Base-by-base conservation (phyloP, 2,329 filamentous ascomycete species). In the Diaporthe sp. region DNA sequence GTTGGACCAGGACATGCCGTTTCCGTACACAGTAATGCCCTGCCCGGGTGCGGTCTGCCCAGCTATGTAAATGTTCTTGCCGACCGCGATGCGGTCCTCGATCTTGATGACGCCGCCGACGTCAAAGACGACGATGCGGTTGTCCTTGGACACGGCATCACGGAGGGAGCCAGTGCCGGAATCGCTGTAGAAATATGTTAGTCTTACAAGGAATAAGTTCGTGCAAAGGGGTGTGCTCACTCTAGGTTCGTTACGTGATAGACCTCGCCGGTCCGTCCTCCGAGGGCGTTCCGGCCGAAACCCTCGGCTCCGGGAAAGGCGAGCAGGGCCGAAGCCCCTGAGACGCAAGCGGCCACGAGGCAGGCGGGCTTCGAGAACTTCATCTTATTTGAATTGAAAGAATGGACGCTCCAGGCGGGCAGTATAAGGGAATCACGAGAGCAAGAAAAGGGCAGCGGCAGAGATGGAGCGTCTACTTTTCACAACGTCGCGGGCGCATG, bases 11-110 rank as follows among this genome's bases (percentile, higher is more conserved):
- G 86, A 88, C 83, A 85, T 84, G 1, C 87, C 87, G 76, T 89
- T 88, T n/a, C 88, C 88, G 74, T 89, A 89, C 0, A 89, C 83
- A 1, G 87, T 88, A 55, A 89, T 85, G 7, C 84, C 84, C 80
- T 82, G 28, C 8, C 87, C 86, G 0, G 84, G 87, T 10, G 86
- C 87, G 1, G 87, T 89, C 79, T 89, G 87, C 6, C 87, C 87
- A 0, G 87, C 84, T 71, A 89, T 88, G 28, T 85, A 86, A 38
- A 88, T 82, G 55, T 86, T 85, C 73, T 86, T 81, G 2, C 83
- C 85, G 19, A 89, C 86, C 4, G 87, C 85, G 12, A 89, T 82
- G 19, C 87, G 84, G 2, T 83, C 82, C 8, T 79, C 81, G 71
- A 89, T 87, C 47, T 86, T 85, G 75, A 89, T 88, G 2, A 87